Conservation (phyloP, 106 monocot genomes). For the Xerophyta viscosa region DNA sequence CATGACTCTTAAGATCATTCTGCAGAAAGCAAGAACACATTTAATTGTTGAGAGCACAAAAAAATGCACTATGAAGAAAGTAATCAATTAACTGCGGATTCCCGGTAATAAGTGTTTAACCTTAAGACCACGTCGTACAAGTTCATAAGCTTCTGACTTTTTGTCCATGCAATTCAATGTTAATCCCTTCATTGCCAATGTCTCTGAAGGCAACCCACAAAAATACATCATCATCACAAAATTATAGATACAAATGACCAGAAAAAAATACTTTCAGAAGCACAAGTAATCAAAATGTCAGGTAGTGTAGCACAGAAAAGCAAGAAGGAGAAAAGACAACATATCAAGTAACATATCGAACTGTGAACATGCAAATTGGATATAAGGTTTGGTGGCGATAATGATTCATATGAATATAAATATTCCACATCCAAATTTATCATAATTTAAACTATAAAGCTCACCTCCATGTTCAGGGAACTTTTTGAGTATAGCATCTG, state of each 20-base stretch:
- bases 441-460: no score
- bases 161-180: constrained; percentile 95
- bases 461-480: constrained; percentile 97
- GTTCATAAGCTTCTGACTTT: constrained; percentile 94
- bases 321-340: no score
- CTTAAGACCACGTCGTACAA: constrained; percentile 95
- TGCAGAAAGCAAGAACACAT: constrained; percentile 22
- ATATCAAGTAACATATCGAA: not conserved
- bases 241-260: not conserved
- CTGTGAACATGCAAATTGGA: not conserved
- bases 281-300: no score
- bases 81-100: no score
- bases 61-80: not conserved
- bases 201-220: constrained; percentile 39
- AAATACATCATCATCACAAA: not conserved
- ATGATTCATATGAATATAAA: not conserved
- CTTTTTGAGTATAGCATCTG: constrained; percentile 93
- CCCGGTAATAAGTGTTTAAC: no score
- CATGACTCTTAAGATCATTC: constrained; percentile 99
- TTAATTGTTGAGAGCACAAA: no score
- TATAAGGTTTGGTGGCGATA: not conserved
- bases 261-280: not conserved
- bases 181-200: constrained; percentile 97
- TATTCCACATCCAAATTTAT: no score
- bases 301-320: not conserved